phyloP scores from a whole-genome alignment of 371 early-diverging fungal genomes.

The Dinochytrium kinnereticum region DNA sequence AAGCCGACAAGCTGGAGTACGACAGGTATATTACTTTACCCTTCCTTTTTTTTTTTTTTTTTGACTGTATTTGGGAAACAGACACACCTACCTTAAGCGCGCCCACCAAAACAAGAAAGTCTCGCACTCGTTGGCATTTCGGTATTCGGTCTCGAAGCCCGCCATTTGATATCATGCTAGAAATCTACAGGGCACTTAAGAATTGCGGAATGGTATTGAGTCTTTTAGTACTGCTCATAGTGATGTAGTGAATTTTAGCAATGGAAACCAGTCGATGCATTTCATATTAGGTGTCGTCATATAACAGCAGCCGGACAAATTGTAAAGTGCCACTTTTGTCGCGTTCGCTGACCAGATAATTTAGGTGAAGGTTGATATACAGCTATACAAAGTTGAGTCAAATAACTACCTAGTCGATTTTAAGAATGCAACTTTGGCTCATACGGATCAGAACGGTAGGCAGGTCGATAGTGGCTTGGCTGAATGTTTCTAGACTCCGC shows the following conservation, averaged over 20 bases:
- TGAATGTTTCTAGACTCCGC: neutral
- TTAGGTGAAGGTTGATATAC: slow-evolving; percentile 86
- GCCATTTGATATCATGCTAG: slow-evolving; percentile 95
- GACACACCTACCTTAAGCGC: neutral
- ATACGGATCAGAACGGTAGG: neutral
- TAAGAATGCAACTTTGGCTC: slow-evolving; percentile 52
- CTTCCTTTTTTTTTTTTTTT: neutral
- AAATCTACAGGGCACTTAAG: slow-evolving; percentile 89
- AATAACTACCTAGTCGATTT: slow-evolving; percentile 95
- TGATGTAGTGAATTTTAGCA: slow-evolving; percentile 49
- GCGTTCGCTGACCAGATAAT: neutral
- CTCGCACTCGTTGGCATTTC: slow-evolving; percentile 88
- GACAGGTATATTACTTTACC: neutral
- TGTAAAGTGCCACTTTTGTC: no score
- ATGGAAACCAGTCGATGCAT: slow-evolving; percentile 91
- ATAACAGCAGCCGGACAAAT: slow-evolving; percentile 37
- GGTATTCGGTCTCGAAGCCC: slow-evolving; percentile 93
- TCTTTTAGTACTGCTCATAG: neutral
- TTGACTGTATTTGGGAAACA: neutral
- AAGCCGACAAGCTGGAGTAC: neutral
- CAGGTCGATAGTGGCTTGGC: neutral
- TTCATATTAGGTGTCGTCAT: slow-evolving; percentile 79
- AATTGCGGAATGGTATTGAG: slow-evolving; percentile 77
- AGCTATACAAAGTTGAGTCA: slow-evolving; percentile 87
- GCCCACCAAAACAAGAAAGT: slow-evolving; percentile 37